Conservation (phyloP, 1,139 yeast species). For the Maudiozyma humilis region DNA sequence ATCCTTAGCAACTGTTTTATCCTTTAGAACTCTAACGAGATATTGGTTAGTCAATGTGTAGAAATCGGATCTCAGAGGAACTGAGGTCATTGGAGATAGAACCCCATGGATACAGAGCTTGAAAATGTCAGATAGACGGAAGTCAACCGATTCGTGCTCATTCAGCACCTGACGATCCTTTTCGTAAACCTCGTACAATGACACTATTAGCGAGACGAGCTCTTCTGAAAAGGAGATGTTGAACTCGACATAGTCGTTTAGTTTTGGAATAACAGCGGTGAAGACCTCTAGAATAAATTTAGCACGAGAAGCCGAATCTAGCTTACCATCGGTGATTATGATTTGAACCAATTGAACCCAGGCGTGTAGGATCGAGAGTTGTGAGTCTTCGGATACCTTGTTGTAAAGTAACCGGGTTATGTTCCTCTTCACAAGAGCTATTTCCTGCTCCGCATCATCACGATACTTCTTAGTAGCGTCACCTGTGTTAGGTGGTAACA, state of each 20-base stretch:
- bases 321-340: constrained; percentile 51
- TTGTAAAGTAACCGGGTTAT: constrained; percentile 39
- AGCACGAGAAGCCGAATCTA: constrained; percentile 38
- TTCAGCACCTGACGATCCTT: constrained; percentile 34
- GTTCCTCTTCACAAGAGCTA: constrained; percentile 20
- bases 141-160: constrained; percentile 33
- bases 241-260: constrained; percentile 61
- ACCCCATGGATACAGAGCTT: constrained; percentile 69
- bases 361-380: constrained; percentile 57
- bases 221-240: constrained; percentile 68
- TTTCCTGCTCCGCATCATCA: constrained; percentile 13
- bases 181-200: constrained; percentile 58
- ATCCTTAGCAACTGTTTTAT: constrained; percentile 38
- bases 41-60: constrained; percentile 67
- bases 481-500: neutral
- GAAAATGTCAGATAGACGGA: constrained; percentile 58
- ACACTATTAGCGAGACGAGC: constrained; percentile 64
- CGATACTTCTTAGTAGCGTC: constrained; percentile 15
- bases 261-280: constrained; percentile 66
- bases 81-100: constrained; percentile 57
- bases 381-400: constrained; percentile 43
- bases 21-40: constrained; percentile 43
- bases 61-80: constrained; percentile 65
- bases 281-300: constrained; percentile 69
- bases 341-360: constrained; percentile 81